Evolutionary conservation across 2,329 filamentous ascomycete species (phyloP).

Genomic region (Ascocoryne sarcoides): DNA sequence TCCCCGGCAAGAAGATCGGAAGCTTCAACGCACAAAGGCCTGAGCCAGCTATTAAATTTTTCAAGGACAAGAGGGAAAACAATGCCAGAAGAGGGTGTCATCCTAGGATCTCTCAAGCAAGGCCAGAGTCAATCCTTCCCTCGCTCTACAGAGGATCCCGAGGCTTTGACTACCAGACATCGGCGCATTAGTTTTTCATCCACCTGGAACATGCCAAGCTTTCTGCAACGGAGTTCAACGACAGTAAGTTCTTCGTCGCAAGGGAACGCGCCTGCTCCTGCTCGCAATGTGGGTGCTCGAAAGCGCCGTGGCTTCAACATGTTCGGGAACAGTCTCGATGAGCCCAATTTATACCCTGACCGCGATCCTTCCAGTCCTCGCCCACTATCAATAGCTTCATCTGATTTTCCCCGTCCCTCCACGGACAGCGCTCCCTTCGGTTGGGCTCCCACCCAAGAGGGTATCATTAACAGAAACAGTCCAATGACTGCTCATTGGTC

Average conservation of each 20-base stretch:
- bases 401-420: constrained; percentile 66
- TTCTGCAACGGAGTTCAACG: constrained; percentile 27
- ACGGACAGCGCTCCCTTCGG: constrained; percentile 72
- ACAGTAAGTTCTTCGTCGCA: constrained; percentile 18
- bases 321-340: constrained; percentile 44
- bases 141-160: constrained; percentile 47
- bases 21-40: constrained; percentile 36
- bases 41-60: constrained; percentile 47
- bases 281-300: constrained; percentile 19
- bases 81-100: constrained; percentile 50
- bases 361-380: constrained; percentile 52
- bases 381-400: constrained; percentile 60
- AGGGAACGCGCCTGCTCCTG: constrained; percentile 27
- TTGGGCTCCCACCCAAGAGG: constrained; percentile 41
- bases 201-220: constrained; percentile 38
- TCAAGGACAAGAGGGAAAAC: constrained; percentile 55
- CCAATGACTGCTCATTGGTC: constrained; percentile 46
- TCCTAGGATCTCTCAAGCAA: constrained; percentile 59
- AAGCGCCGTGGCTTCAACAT: constrained; percentile 28
- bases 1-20: constrained; percentile 30
- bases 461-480: constrained; percentile 41
- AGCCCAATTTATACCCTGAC: constrained; percentile 37
- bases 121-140: constrained; percentile 74
- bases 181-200: constrained; percentile 48
- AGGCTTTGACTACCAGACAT: constrained; percentile 38